Evolutionary conservation across 495 filamentous ascomycete genomes (phyloP).

Genomic region (Lepraria neglecta): DNA sequence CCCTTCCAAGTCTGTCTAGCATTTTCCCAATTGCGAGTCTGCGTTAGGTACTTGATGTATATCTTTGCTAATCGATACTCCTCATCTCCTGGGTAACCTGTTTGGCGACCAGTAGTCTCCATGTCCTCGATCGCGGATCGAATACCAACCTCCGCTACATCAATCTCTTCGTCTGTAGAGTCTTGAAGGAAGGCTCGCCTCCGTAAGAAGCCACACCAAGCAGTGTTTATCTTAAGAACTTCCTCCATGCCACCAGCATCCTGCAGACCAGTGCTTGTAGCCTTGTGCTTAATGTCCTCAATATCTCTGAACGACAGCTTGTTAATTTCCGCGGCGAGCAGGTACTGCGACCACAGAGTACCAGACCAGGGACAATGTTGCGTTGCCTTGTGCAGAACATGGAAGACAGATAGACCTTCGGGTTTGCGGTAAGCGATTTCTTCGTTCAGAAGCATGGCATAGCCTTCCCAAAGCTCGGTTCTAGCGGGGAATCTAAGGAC

Average conservation of each 20-base stretch:
- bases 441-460: constrained; percentile 62
- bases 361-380: constrained; percentile 91
- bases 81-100: constrained; percentile 74
- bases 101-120: constrained; percentile 65
- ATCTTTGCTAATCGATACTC: constrained; percentile 83
- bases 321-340: constrained; percentile 73
- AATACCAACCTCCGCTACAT: constrained; percentile 86
- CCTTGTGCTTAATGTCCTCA: constrained; percentile 82
- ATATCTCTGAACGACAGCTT: constrained; percentile 69
- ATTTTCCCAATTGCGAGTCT: constrained; percentile 59
- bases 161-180: constrained; percentile 79
- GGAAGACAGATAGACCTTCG: constrained; percentile 39
- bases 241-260: constrained; percentile 72
- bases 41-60: constrained; percentile 80
- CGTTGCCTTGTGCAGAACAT: constrained; percentile 66
- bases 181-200: constrained; percentile 70
- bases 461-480: constrained; percentile 71
- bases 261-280: constrained; percentile 73
- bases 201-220: constrained; percentile 90
- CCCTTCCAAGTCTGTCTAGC: constrained; percentile 70
- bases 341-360: constrained; percentile 79
- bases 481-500: constrained; percentile 62
- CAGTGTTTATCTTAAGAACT: constrained; percentile 78
- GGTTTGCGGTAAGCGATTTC: constrained; percentile 37
- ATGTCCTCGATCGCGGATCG: constrained; percentile 77